Base-by-base conservation (phyloP, 352 stramenopile genomes). In the Pythium monospermum region DNA sequence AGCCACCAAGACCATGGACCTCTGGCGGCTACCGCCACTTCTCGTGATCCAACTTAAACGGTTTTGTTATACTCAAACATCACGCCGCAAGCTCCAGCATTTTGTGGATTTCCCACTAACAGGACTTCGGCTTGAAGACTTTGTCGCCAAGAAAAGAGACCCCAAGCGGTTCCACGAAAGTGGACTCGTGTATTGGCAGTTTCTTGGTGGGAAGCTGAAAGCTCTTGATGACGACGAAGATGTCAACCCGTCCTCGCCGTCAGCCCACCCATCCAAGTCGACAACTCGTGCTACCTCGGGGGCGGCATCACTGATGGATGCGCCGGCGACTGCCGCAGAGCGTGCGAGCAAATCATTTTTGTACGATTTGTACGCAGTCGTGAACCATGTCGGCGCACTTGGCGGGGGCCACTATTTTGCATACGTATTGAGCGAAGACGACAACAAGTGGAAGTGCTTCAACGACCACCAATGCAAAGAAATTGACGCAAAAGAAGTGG, bases 11-110 rank as follows among this genome's bases (percentile, higher is more conserved):
- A 95, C 93, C 30, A 98, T 99, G 82, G 94, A 98, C 58, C 64
- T 99, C 0, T 99, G 96, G 96, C 83, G 96, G 21, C 66, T 99
- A 35, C 97, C 97, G 28, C 96, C 96, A 0, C 64, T 99, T 38
- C 73, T 99, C 4, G 96, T 99, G n/a, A 98, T 99, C 50, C 97
- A 99, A 37, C 75, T 99, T n/a, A 99, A 99, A 66, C 89, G 97
- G 15, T 99, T 99, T 62, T 97, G 98, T 59, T 98, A 94, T 50
- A 98, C 95, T n/a, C 77, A 95, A 59, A 73, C 82, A 21, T 85
- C 76, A 11, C 75, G 89, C 21, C 73, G 94, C 54, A 99, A 99
- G 70, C 69, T 99, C 49, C 87, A 97, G 28, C 94, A 98, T 53
- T 76, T 97, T 8, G 96, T 99, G 28, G 76, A 97, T 30, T 99